Evolutionary conservation across 768 basidiomycete species (phyloP).

Genomic region (Dentipellis sp.): DNA sequence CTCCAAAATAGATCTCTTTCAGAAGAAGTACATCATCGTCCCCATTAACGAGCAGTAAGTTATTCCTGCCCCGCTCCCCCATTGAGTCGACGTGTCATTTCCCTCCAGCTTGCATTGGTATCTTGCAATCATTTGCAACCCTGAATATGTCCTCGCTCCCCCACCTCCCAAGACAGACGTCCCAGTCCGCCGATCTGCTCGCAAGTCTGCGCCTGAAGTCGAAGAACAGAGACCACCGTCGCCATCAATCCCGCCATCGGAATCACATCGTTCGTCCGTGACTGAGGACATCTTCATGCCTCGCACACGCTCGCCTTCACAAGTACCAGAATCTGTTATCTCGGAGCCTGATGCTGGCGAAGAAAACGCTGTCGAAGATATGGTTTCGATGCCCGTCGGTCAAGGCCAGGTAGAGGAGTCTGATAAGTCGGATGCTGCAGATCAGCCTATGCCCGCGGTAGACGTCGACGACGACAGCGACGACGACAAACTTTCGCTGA

Average conservation of each 20-base stretch:
- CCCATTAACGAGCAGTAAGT: conserved; percentile 95
- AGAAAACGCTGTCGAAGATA: conserved; percentile 10
- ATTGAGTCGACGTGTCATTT: not conserved
- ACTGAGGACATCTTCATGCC: not conserved
- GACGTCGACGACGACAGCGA: not conserved
- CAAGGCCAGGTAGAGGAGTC: not conserved
- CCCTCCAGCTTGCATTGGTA: conserved; percentile 86
- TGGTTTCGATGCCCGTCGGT: conserved; percentile 4
- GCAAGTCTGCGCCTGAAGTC: not conserved
- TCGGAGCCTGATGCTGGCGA: not conserved
- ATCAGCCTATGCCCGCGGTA: not conserved
- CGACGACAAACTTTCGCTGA: not conserved
- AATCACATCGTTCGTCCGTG: not conserved
- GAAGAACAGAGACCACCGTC: not conserved
- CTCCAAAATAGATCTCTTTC: conserved; percentile 75
- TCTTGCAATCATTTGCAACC: conserved; percentile 86
- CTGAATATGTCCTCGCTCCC: conserved; percentile 48
- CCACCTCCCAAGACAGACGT: conserved; percentile 14
- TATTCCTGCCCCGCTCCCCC: not conserved
- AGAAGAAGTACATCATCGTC: conserved; percentile 87
- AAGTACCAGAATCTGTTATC: not conserved
- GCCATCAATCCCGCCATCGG: not conserved
- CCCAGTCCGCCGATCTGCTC: conserved; percentile 8
- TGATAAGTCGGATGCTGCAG: not conserved
- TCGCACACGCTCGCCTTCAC: not conserved